phyloP scores from a whole-genome alignment of 495 filamentous ascomycete genomes.

The Aspergillus biplanus region DNA sequence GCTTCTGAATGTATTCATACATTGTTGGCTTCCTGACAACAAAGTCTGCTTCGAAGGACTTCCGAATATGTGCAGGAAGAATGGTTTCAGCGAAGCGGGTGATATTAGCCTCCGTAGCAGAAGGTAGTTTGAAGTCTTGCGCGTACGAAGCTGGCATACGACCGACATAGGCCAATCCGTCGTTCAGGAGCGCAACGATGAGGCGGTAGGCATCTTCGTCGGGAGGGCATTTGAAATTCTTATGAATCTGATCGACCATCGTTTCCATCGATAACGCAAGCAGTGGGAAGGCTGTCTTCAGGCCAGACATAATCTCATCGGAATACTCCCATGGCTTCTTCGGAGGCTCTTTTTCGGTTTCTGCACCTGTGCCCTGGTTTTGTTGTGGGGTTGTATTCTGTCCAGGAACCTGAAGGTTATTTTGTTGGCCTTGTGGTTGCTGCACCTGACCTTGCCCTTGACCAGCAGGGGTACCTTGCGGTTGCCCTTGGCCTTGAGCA shows the following conservation, averaged over 20 bases:
- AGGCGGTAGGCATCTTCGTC: conserved; percentile 98
- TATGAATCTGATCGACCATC: conserved; percentile 98
- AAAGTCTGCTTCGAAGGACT: conserved; percentile 95
- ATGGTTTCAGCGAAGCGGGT: conserved; percentile 96
- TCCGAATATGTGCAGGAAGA: conserved; percentile 86
- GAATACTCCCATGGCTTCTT: conserved; percentile 95
- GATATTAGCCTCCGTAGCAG: conserved; percentile 92
- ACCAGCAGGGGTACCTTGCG: conserved; percentile 24
- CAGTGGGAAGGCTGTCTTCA: conserved; percentile 95
- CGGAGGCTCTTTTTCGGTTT: conserved; percentile 47
- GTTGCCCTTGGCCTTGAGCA: conserved; percentile 34
- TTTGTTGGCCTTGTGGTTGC: conserved; percentile 38
- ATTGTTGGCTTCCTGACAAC: conserved; percentile 91
- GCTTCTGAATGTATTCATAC: conserved; percentile 96
- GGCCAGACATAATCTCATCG: conserved; percentile 89
- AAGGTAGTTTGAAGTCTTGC: conserved; percentile 86
- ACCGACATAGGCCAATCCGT: conserved; percentile 85
- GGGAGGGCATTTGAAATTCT: conserved; percentile 97
- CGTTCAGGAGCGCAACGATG: conserved; percentile 96
- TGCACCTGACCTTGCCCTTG: conserved; percentile 35
- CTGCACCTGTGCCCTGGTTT: conserved; percentile 27
- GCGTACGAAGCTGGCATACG: conserved; percentile 84
- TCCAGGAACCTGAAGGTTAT: conserved; percentile 47
- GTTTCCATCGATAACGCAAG: conserved; percentile 98
- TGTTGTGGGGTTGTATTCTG: conserved; percentile 38